Evolutionary conservation across 495 filamentous ascomycete genomes (phyloP).

Genomic region (Evansstolkia leycettana): DNA sequence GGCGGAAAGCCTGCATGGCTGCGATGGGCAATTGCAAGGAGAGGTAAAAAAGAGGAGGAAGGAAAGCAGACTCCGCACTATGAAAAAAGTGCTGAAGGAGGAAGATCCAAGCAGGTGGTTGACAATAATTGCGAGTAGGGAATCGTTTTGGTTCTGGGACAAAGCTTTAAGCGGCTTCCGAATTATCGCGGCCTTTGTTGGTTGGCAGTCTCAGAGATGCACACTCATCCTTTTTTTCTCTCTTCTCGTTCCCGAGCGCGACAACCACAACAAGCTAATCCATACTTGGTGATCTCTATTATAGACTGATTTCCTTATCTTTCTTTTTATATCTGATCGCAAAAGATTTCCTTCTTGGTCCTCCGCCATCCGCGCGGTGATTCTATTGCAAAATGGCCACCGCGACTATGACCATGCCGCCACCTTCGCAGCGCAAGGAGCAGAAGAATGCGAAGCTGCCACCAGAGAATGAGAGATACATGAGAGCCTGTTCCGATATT

Average conservation of each 20-base stretch:
- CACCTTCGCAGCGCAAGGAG: slow-evolving; percentile 35
- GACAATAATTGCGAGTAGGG: slow-evolving; percentile 11
- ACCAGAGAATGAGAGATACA: slow-evolving; percentile 85
- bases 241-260: too few species aligned
- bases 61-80: slow-evolving; percentile 8
- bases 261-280: too few species aligned
- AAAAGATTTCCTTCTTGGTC: too few species aligned
- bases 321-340: neutral
- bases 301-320: too few species aligned
- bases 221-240: slow-evolving; percentile 13
- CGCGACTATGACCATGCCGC: slow-evolving; percentile 46
- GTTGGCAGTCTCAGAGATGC: slow-evolving; percentile 16
- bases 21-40: slow-evolving; percentile 9
- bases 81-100: slow-evolving; percentile 1
- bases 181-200: slow-evolving; percentile 19
- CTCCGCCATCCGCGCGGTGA: slow-evolving; percentile 6
- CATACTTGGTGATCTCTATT: too few species aligned
- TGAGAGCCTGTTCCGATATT: slow-evolving; percentile 90
- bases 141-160: slow-evolving; percentile 19
- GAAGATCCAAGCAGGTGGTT: slow-evolving; percentile 1
- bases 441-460: slow-evolving; percentile 63
- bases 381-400: slow-evolving; percentile 42
- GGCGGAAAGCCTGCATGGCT: slow-evolving; percentile 44
- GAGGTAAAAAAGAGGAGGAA: slow-evolving; percentile 3
- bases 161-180: slow-evolving; percentile 33